phyloP scores from a whole-genome alignment of 306 rosid genomes.

The Carpinus viminea region DNA sequence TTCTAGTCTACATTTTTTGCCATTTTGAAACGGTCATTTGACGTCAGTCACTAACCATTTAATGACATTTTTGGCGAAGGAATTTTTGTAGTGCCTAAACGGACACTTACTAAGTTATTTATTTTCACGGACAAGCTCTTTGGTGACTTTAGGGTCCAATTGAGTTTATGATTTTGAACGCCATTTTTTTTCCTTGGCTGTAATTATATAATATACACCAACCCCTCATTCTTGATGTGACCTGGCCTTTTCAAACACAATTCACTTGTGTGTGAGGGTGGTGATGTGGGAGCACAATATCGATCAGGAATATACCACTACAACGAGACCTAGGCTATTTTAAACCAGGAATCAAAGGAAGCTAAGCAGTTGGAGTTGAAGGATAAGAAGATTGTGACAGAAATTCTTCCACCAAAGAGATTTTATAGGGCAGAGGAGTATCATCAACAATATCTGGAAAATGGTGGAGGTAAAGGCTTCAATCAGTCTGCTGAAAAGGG shows the following conservation, averaged over 20 bases:
- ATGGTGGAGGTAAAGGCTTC: conserved; percentile 64
- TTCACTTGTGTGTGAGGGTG: conserved; percentile 43
- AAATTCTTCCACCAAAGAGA: conserved; percentile 78
- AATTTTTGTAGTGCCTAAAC: too few relatives aligned
- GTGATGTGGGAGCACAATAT: conserved; percentile 77
- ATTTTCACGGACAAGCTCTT: too few relatives aligned
- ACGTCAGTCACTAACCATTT: too few relatives aligned
- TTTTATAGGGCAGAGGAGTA: conserved; percentile 91
- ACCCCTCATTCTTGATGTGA: not conserved
- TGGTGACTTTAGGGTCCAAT: too few relatives aligned
- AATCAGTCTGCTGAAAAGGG: conserved; percentile 76
- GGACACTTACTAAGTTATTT: too few relatives aligned
- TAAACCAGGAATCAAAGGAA: conserved; percentile 73
- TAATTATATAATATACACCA: not conserved
- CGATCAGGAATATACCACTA: conserved; percentile 86
- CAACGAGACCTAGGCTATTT: conserved; percentile 59
- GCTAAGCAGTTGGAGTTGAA: conserved; percentile 59
- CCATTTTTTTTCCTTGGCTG: not conserved
- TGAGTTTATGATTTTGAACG: not conserved
- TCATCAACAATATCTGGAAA: conserved; percentile 89
- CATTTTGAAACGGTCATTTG: too few relatives aligned
- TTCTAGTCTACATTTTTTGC: too few relatives aligned
- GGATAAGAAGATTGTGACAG: conserved; percentile 60
- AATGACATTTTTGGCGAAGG: too few relatives aligned
- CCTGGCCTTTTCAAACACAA: not conserved